Evolutionary conservation across 768 basidiomycete genomes (phyloP).

Genomic region (Rhodocollybia butyracea): DNA sequence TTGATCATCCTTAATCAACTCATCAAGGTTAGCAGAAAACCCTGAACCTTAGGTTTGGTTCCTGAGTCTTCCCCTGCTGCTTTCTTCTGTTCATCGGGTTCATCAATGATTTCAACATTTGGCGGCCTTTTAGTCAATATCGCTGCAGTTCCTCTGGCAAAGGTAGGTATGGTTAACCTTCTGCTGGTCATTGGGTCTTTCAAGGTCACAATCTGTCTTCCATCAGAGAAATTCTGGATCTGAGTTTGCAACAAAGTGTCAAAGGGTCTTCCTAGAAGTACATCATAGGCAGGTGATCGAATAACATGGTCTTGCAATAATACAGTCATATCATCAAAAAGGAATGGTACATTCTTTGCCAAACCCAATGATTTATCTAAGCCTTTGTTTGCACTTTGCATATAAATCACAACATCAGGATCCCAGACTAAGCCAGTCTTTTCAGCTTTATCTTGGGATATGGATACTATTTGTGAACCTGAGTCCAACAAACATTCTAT

Average conservation of each 20-base stretch:
- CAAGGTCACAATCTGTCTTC: background rate
- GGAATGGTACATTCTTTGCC: conserved; percentile 20
- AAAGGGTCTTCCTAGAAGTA: conserved; percentile 19
- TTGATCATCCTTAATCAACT: conserved; percentile 6
- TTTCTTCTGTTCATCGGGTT: background rate
- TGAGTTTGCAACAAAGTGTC: background rate
- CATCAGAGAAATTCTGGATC: background rate
- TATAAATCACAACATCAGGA: conserved; percentile 14
- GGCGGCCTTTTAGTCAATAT: too few species aligned
- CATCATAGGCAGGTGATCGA: conserved; percentile 19
- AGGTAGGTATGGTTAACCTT: background rate
- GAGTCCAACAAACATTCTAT: conserved; percentile 22
- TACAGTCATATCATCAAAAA: conserved; percentile 18
- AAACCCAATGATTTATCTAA: conserved; percentile 19
- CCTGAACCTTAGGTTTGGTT: background rate
- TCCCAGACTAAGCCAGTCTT: conserved; percentile 16
- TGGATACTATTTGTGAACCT: conserved; percentile 23
- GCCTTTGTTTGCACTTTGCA: conserved; percentile 22
- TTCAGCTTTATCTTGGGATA: conserved; percentile 18
- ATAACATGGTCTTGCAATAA: conserved; percentile 26
- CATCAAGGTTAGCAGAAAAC: conserved; percentile 7
- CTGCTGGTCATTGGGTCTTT: background rate
- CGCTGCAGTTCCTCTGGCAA: background rate
- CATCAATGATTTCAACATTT: too few species aligned
- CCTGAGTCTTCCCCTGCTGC: background rate